phyloP scores from a whole-genome alignment of 768 basidiomycete genomes.

The Chalciporus sphaerocephalus region DNA sequence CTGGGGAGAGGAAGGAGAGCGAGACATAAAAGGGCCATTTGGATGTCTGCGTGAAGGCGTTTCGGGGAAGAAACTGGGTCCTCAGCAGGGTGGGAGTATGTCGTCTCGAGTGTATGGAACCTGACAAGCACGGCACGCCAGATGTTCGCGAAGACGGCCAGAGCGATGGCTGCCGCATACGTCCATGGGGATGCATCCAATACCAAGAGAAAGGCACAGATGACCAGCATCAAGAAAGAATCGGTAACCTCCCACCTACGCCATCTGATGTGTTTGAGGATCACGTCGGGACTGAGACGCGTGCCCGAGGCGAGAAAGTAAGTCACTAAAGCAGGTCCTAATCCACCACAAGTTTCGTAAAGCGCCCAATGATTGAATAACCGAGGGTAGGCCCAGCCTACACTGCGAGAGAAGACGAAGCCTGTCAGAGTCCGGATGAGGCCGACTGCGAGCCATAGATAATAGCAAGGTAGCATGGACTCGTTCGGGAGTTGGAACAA shows the following conservation, averaged over 20 bases:
- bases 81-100: background rate
- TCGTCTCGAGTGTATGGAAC: background rate
- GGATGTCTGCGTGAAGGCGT: constrained; percentile 14
- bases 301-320: constrained; percentile 20
- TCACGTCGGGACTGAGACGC: constrained; percentile 7
- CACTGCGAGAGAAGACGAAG: constrained; percentile 24
- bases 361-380: constrained; percentile 40
- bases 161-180: constrained; percentile 29
- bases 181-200: constrained; percentile 40
- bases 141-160: constrained; percentile 21
- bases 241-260: constrained; percentile 16
- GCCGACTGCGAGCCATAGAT: constrained; percentile 22
- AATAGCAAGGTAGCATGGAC: constrained; percentile 11
- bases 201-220: constrained; percentile 14
- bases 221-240: constrained; percentile 5
- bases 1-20: constrained; percentile 6
- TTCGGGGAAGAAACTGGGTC: constrained; percentile 1
- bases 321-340: constrained; percentile 31
- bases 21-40: constrained; percentile 19
- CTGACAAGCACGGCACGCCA: constrained; percentile 1
- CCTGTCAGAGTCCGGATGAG: constrained; percentile 15
- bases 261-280: constrained; percentile 8
- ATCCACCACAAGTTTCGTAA: constrained; percentile 37
- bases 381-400: constrained; percentile 37
- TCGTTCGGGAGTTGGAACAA: constrained; percentile 10